A percentile compares a stretch with the other conserved stretches of the same genome.
phyloP scores from a whole-genome alignment of 768 basidiomycete genomes.

The Suillus occidentalis region DNA sequence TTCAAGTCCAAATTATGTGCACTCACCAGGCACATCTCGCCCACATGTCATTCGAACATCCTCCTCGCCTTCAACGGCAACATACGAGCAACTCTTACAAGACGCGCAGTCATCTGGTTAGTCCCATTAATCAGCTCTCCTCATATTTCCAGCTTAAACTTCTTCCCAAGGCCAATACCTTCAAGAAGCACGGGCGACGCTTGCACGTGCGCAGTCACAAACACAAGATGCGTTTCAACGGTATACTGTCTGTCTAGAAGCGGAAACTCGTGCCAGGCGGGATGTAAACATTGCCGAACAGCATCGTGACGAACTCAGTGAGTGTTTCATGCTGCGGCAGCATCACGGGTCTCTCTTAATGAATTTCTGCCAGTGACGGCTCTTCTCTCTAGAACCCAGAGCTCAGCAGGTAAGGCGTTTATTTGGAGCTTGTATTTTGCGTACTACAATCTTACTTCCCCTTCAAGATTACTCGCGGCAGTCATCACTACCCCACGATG shows the following conservation, averaged over 20 bases:
- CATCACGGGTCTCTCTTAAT: background rate
- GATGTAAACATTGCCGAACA: conserved; percentile 65
- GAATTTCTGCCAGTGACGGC: conserved; percentile 29
- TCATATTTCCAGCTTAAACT: conserved; percentile 9
- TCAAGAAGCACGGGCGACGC: conserved; percentile 56
- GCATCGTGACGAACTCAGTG: conserved; percentile 62
- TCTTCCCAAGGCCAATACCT: conserved; percentile 54
- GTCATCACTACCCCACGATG: conserved; percentile 31
- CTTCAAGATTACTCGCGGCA: conserved; percentile 35
- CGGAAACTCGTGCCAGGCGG: conserved; percentile 64
- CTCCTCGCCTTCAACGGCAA: conserved; percentile 51
- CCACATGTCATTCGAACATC: conserved; percentile 44
- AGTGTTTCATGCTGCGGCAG: conserved; percentile 24
- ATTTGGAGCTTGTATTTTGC: conserved; percentile 9
- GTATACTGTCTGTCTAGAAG: conserved; percentile 68
- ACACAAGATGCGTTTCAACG: conserved; percentile 70
- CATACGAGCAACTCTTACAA: conserved; percentile 52
- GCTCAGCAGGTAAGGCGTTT: conserved; percentile 29
- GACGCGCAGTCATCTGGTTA: conserved; percentile 63
- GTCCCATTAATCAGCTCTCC: conserved; percentile 16
- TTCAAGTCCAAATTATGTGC: conserved; percentile 32
- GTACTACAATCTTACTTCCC: conserved; percentile 18
- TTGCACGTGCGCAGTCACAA: conserved; percentile 67
- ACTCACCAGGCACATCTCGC: conserved; percentile 32
- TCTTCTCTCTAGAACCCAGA: conserved; percentile 36